Percentiles rank a stretch among this genome's conserved stretches.
Evolutionary conservation across 345 rosid genomes (phyloP).

Genomic region (Eucalyptus dawsonii): DNA sequence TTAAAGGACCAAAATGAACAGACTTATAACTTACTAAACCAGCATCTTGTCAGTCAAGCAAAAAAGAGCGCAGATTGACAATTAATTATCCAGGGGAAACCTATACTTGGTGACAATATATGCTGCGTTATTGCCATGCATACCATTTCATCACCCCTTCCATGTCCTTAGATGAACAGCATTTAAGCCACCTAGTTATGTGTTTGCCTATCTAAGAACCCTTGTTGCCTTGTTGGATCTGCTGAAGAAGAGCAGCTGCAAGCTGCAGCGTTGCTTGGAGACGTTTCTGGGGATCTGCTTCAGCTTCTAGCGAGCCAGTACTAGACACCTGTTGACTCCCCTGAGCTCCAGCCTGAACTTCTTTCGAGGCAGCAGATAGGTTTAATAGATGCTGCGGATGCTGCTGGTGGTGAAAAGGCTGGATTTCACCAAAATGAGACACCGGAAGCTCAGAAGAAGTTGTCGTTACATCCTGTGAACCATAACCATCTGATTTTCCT

Average conservation of each 20-base stretch:
- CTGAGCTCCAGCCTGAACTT: slow-evolving; percentile 9
- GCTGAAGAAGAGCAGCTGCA: slow-evolving; percentile 95
- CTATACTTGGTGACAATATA: not conserved
- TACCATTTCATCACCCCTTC: not conserved
- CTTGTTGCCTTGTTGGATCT: slow-evolving; percentile 69
- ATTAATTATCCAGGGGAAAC: not conserved
- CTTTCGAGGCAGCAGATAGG: not conserved
- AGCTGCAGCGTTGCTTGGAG: slow-evolving; percentile 87
- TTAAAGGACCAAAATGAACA: not conserved
- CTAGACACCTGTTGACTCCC: slow-evolving; percentile 24
- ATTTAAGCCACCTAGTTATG: not conserved
- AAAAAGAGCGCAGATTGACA: not conserved
- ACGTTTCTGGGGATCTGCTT: slow-evolving; percentile 78
- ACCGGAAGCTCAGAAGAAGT: slow-evolving; percentile 16
- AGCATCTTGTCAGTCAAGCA: not conserved
- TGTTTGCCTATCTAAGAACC: slow-evolving; percentile 14
- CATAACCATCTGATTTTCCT: slow-evolving; percentile 22
- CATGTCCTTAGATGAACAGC: not conserved
- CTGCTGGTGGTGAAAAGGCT: slow-evolving; percentile 34
- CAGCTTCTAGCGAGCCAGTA: slow-evolving; percentile 34
- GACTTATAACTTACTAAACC: not conserved
- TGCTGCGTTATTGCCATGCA: not conserved
- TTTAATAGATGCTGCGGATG: slow-evolving; percentile 20
- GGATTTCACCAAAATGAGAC: slow-evolving; percentile 35
- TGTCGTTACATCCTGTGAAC: slow-evolving; percentile 18